phyloP scores from a whole-genome alignment of 139 green algal species.

The Tetratostichococcus sp. region DNA sequence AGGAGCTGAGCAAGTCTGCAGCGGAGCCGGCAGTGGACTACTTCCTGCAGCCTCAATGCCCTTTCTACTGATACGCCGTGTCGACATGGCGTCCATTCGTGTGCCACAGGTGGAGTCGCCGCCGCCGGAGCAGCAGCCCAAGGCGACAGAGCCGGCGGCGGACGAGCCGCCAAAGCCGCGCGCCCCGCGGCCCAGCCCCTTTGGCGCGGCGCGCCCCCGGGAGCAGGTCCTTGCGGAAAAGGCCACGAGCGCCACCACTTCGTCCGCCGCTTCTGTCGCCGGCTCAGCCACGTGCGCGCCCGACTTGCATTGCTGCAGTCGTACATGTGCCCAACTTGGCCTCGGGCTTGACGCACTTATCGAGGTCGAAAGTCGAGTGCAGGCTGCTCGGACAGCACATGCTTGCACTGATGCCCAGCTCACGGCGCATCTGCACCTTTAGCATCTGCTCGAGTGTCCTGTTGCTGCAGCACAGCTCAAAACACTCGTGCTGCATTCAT shows the following conservation, averaged over 20 bases:
- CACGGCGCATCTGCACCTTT: too few species aligned
- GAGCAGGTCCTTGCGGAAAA: conserved; percentile 91
- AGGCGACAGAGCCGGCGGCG: not conserved
- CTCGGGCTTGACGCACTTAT: too few species aligned
- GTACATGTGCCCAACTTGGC: too few species aligned
- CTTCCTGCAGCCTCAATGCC: too few species aligned
- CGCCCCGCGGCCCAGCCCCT: conserved; percentile 48
- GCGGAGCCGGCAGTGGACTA: not conserved
- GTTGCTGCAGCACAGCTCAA: too few species aligned
- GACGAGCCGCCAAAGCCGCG: conserved; percentile 6
- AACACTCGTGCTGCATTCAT: too few species aligned
- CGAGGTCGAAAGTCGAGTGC: too few species aligned
- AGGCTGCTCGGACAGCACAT: too few species aligned
- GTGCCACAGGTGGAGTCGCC: not conserved
- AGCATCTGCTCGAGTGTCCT: too few species aligned
- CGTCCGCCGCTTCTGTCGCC: conserved; percentile 1
- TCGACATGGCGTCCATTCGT: too few species aligned
- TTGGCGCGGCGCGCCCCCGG: conserved; percentile 76
- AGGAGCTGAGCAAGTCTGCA: conserved; percentile 1
- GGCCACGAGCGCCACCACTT: conserved; percentile 49
- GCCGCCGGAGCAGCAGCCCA: not conserved
- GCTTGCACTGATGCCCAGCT: too few species aligned
- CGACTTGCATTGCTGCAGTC: conserved; percentile 29
- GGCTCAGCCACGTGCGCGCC: not conserved
- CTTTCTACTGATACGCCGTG: too few species aligned